Evolutionary conservation across 805 yeast species (phyloP).

Genomic region (Metschnikowia arizonensis): DNA sequence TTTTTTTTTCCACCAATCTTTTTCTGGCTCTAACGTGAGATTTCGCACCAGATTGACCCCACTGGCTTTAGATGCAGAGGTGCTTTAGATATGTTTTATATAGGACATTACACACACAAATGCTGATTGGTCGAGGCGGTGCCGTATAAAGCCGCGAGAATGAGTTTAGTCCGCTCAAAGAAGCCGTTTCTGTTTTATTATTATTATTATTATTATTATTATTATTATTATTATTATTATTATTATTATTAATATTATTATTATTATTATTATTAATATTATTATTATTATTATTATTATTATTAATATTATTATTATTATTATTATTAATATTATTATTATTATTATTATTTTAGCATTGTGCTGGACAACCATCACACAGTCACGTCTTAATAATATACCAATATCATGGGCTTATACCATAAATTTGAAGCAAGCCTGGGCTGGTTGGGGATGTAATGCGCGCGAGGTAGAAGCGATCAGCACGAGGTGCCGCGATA

Average conservation of each 20-base stretch:
- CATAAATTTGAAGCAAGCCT: background rate
- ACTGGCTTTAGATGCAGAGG: constrained; percentile 1
- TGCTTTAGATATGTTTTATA: constrained; percentile 3
- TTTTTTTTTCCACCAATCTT: constrained; percentile 3
- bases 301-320: too few relatives aligned
- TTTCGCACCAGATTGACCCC: constrained; percentile 7
- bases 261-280: too few relatives aligned
- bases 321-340: too few relatives aligned
- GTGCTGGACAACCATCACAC: too few relatives aligned
- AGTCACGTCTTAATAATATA: background rate
- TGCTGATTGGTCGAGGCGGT: constrained; percentile 2
- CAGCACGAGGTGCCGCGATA: constrained; percentile 3
- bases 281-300: too few relatives aligned
- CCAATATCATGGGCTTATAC: background rate
- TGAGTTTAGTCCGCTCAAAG: background rate
- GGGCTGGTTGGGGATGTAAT: too few relatives aligned
- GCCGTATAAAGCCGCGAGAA: background rate
- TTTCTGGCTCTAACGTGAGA: constrained; percentile 4
- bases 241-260: too few relatives aligned
- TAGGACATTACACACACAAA: background rate
- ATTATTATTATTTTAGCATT: too few relatives aligned
- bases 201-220: too few relatives aligned
- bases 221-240: too few relatives aligned
- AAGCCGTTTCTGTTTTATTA: background rate
- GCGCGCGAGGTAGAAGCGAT: background rate